These are phyloP conservation scores for Skeletonema costatum DNA, from an alignment of 108 stramenopile species.

Conservation along the genomic window DNA sequence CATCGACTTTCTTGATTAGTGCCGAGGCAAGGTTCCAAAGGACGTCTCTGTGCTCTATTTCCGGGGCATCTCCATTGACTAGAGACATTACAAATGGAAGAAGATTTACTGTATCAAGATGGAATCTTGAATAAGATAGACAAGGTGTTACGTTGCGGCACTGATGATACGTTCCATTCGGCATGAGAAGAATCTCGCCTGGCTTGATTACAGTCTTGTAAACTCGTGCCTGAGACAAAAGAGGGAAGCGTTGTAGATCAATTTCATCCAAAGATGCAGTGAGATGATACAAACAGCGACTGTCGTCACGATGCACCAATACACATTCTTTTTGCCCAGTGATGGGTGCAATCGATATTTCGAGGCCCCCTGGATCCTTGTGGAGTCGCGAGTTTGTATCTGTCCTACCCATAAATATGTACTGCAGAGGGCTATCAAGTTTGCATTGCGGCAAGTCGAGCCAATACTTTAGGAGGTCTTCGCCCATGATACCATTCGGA, in stretches of 20 bases:
- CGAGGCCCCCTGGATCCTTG: slow-evolving; percentile 75
- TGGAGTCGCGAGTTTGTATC: slow-evolving; percentile 75
- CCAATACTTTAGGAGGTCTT: slow-evolving; percentile 80
- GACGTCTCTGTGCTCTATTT: slow-evolving; percentile 74
- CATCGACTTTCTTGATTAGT: slow-evolving; percentile 56
- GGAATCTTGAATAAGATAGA: slow-evolving; percentile 81
- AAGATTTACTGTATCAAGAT: slow-evolving; percentile 76
- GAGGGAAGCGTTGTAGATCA: slow-evolving; percentile 64
- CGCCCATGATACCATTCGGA: slow-evolving; percentile 65
- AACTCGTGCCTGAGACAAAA: slow-evolving; percentile 60
- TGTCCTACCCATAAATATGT: slow-evolving; percentile 81
- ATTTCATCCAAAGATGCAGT: slow-evolving; percentile 57
- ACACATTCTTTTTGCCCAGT: slow-evolving; percentile 82
- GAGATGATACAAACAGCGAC: slow-evolving; percentile 61
- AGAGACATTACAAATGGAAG: slow-evolving; percentile 62
- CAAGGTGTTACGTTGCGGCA: slow-evolving; percentile 81
- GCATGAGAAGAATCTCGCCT: slow-evolving; percentile 88
- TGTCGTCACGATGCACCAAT: slow-evolving; percentile 74
- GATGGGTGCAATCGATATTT: slow-evolving; percentile 80
- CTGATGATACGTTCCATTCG: slow-evolving; percentile 82
- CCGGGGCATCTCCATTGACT: slow-evolving; percentile 69
- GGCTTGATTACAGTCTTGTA: slow-evolving; percentile 70
- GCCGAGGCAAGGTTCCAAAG: slow-evolving; percentile 73
- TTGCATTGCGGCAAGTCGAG: slow-evolving; percentile 59
- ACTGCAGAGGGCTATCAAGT: slow-evolving; percentile 73